Evolutionary conservation across 2,329 filamentous ascomycete genomes (phyloP).

Genomic region (Aspergillus transmontanensis): DNA sequence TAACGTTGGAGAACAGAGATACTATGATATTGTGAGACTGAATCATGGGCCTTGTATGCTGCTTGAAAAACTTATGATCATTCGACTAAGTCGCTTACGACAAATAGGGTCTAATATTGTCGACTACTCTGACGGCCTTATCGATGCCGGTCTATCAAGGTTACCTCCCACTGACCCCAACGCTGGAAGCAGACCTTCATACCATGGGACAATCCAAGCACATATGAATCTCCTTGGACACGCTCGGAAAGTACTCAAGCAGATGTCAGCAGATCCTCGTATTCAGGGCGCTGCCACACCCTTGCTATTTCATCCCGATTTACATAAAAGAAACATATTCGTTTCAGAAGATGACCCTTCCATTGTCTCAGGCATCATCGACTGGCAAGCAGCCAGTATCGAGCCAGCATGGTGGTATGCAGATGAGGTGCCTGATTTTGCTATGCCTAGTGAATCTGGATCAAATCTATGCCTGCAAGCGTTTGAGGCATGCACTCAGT

Average conservation of each 20-base stretch:
- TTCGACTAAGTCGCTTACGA: too few relatives aligned
- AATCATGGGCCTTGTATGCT: slow-evolving; percentile 45
- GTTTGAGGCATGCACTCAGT: slow-evolving; percentile 36
- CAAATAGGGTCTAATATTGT: slow-evolving; percentile 36
- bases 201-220: slow-evolving; percentile 38
- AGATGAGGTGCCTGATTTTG: slow-evolving; percentile 45
- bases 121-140: slow-evolving; percentile 39
- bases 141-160: slow-evolving; percentile 42
- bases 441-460: slow-evolving; percentile 17
- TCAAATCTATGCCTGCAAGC: slow-evolving; percentile 36
- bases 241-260: slow-evolving; percentile 25
- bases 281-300: slow-evolving; percentile 33
- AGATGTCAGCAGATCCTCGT: slow-evolving; percentile 29
- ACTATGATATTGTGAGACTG: slow-evolving; percentile 32
- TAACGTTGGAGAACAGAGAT: slow-evolving; percentile 24
- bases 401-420: slow-evolving; percentile 45
- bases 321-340: slow-evolving; percentile 48
- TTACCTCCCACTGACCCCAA: slow-evolving; percentile 30
- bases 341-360: slow-evolving; percentile 43
- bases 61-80: too few relatives aligned
- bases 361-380: slow-evolving; percentile 42
- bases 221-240: slow-evolving; percentile 20
- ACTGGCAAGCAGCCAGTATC: slow-evolving; percentile 46
- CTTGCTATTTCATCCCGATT: slow-evolving; percentile 43
- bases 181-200: slow-evolving; percentile 28